A percentile compares a stretch with the other conserved stretches of the same genome.
Evolutionary conservation across 108 stramenopile genomes (phyloP).

Genomic region (Mayamaea pseudoterrestris): DNA sequence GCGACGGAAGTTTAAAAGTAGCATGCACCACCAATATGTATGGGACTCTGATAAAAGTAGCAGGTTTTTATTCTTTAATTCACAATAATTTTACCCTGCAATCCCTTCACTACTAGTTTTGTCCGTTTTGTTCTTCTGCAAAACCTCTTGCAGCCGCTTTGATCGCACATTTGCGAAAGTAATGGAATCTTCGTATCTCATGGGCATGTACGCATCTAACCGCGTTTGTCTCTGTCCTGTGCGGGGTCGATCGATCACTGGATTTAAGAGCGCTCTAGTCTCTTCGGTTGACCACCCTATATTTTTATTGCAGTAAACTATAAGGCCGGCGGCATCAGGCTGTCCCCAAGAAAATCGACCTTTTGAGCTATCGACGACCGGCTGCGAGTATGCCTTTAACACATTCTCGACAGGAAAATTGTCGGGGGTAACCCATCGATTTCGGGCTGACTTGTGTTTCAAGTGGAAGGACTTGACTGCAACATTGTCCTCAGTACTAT

Average conservation of each 20-base stretch:
- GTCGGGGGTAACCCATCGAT: conserved; percentile 69
- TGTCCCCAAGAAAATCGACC: conserved; percentile 74
- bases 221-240: conserved; percentile 57
- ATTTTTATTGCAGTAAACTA: conserved; percentile 48
- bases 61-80: background rate
- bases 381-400: conserved; percentile 68
- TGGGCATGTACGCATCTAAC: conserved; percentile 90
- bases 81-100: background rate
- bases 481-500: conserved; percentile 2
- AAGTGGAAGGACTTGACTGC: conserved; percentile 36
- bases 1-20: background rate
- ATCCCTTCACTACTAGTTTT: background rate
- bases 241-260: conserved; percentile 52
- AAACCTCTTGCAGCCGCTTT: conserved; percentile 41
- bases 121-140: background rate
- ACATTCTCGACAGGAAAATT: conserved; percentile 72
- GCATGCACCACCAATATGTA: background rate
- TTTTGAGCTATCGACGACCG: conserved; percentile 64
- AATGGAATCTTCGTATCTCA: conserved; percentile 86
- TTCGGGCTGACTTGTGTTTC: conserved; percentile 71
- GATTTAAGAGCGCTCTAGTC: conserved; percentile 52
- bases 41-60: background rate
- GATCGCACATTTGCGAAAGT: conserved; percentile 75
- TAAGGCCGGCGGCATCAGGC: conserved; percentile 63
- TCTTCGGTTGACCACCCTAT: conserved; percentile 77